A percentile compares a stretch with the other conserved stretches of the same genome.
Conservation (phyloP, 371 early-diverging fungal species). For the Gilbertella persicaria region DNA sequence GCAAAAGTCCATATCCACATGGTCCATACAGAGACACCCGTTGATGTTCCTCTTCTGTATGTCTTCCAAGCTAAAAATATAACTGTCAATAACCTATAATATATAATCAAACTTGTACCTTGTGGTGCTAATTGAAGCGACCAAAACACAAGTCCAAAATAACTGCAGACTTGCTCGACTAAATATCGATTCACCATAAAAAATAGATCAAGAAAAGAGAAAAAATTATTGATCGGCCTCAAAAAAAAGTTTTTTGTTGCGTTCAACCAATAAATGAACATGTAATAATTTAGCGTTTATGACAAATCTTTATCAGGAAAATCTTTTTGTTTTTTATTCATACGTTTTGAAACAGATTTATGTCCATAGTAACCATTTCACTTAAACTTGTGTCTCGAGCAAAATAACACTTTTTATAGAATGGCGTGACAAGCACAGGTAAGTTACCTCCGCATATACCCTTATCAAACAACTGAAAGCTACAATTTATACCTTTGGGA, state of each 20-base stretch:
- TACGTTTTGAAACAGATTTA: not conserved
- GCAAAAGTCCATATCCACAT: constrained; percentile 54
- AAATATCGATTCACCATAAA: constrained; percentile 15
- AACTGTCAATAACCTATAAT: not conserved
- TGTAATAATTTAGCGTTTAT: no score
- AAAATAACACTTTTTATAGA: not conserved
- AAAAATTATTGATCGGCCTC: no score
- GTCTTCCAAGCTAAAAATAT: constrained; percentile 31
- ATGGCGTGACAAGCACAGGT: not conserved
- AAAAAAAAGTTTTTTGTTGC: no score
- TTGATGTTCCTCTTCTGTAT: constrained; percentile 37
- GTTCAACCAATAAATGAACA: no score
- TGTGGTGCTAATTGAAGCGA: constrained; percentile 63
- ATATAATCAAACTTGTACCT: constrained; percentile 28
- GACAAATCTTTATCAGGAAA: no score
- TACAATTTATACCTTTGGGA: not conserved
- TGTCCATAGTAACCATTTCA: not conserved
- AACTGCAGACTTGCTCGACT: constrained; percentile 51
- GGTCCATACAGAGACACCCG: constrained; percentile 51
- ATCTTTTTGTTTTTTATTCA: no score
- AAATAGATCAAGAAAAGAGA: no score
- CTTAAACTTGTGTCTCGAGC: not conserved
- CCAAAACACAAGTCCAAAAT: constrained; percentile 60
- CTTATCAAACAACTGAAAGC: not conserved
- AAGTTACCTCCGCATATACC: not conserved